Base-by-base conservation (phyloP, 805 yeast genomes). In the Saturnispora galanensis region DNA sequence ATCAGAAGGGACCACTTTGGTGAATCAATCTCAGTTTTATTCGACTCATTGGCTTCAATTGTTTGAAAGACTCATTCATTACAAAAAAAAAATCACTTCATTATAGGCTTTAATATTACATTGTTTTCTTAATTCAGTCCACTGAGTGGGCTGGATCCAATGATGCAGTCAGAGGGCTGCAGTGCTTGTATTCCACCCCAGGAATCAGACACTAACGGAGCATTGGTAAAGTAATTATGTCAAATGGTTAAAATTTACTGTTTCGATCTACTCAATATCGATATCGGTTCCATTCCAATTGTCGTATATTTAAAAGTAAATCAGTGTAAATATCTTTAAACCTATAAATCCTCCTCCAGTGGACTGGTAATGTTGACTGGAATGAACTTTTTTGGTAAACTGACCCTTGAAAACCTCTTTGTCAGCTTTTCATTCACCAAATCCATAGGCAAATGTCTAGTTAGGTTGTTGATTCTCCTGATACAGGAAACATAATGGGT, bases 1-100 rank as follows among this genome's bases (percentile, higher is more conserved):
- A 90, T 93, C 50, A 81, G 99, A 69, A 84, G 99, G 70, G 96
- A 93, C 62, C 99, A 93, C 64, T 89, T 90, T 57, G 99, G 98
- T 63, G 97, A 90, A 69, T 83, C 94, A 56, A 89, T 90, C 50
- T 85, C 96, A 35, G 95, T 89, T 16, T 69, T 89, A 56, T 89
- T 90, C 62, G 96, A 89, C 64, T 87, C 94, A 41, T 72, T 88
- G 52, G 84, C 89, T 39, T 76, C 77, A 36, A 56, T 63, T 42
- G 59, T 58, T 35, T 63, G 40, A 50, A 17, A 15, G 11, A 10
- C 17, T 6, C 9, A 40, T 17, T 8, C 10, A 13, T 26, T 10
- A 3, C 21, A 15, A 35, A 15, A 15, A 17, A 15, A 15, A n/a
- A n/a, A n/a, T 29, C 3, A 12, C 30, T 38, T 18, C 44, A 15